Evolutionary conservation across 768 basidiomycete species (phyloP), one percentile per base, ranked within the genome.

Genomic region (Boletus rufocinnamomeus): DNA sequence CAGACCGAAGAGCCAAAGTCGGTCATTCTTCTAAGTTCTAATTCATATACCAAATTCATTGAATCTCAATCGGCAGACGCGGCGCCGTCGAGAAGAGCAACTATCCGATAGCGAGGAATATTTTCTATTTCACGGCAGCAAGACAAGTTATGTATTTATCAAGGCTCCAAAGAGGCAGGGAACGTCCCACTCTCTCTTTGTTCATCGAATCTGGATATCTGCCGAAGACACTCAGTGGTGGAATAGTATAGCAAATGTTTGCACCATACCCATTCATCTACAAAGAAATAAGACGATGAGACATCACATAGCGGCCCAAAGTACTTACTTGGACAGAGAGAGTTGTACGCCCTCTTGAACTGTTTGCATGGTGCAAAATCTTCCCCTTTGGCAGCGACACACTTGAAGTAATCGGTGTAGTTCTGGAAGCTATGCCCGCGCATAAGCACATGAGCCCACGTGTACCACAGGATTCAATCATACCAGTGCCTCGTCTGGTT

Each of bases 361-460:
- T 97, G 95, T 80, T 94, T 94, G 88, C 97, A 98, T 2, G 97
- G 95, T n/a, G 88, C 86, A 73, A 87, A 98, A 59, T 98, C 97
- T 66, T 99, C 97, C 65, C 97, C 97, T 79, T 97, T 98, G 67
- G 95, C 95, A 67, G 90, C 76, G 67, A 98, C 78, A 76, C 97
- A 99, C 76, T 96, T 96, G 87, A 95, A 94, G 82, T 97, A 98
- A 77, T 99, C 97, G 60, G 91, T 89, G 75, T 95, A 98, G 80
- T 96, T 95, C 79, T 96, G 93, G 84, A 86, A 91, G 78, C 90
- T 92, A 65, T 44, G 30, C n/a, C 17, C 23, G 10, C 6, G 21
- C 48, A 17, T 63, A 37, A 69, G 47, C 14, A 53, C 19, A 21
- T 14, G 37, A 9, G 41, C 4, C 40, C 10, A 37, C 13, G 47